Evolutionary conservation across 2,329 filamentous ascomycete species (phyloP), one percentile per base, ranked within the genome.

Genomic region (Cercospora sp.): DNA sequence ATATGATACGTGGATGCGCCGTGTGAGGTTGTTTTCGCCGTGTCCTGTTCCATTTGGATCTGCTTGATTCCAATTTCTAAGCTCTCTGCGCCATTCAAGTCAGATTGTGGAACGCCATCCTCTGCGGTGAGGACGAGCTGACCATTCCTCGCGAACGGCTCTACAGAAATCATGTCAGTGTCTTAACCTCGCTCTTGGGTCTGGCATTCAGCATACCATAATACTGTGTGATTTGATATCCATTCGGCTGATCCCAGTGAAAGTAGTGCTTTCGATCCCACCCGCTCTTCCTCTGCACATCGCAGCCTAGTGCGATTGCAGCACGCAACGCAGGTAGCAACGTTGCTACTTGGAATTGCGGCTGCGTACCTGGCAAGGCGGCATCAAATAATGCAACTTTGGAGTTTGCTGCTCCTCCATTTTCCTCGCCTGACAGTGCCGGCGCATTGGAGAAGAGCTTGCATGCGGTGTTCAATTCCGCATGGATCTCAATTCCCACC

Each of bases 191-290:
- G 42, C 51, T 59, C 66, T 18, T 68, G 42, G 18, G 3, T 16
- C 5, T 59, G 16, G 10, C 20, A 23, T 9, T 5, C 10, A 51
- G 31, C 69, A 26, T 76, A 83, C 85, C 84, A 79, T 98, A 97
- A 82, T 94, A 98, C 78, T 99, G 95, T 1, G 95, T 99, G 71
- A 99, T 97, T 79, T 99, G 95, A 79, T 99, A 99, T 0, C 95
- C 95, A 0, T 92, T 87, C 0, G 95, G 95, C 80, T 99, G 95
- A 79, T 99, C 95, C 87, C 95, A 97, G 83, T 97, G 97, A 80
- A 99, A 98, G 81, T 99, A 99, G 80, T 99, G 95, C 79, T 99
- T 99, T 71, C 95, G 87, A 80, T 99, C 95, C 81, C 97, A 99
- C 64, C 88, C 88, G 79, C 93, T 97, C 73, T 87, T 85, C 1